Percentiles rank a stretch among this genome's conserved stretches.
Evolutionary conservation across 2,329 filamentous ascomycete species (phyloP).

Genomic region (Cordyceps fumosorosea): DNA sequence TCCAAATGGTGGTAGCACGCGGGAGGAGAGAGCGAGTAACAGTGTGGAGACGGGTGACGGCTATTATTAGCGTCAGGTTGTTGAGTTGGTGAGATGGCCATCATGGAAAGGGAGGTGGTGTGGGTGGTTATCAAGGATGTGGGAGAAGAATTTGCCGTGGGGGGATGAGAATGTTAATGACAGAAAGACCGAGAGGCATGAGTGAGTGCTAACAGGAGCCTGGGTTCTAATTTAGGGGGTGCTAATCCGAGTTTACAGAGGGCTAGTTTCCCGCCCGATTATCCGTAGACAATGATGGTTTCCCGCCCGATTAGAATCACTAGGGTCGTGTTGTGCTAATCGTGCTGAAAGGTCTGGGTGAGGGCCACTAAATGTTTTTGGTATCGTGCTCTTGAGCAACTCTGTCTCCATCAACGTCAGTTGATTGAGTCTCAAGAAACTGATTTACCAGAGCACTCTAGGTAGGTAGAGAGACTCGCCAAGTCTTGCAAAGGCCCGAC

Average conservation of each 20-base stretch:
- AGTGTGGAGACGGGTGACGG: background rate
- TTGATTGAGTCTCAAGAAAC: too few species aligned
- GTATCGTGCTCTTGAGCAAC: too few species aligned
- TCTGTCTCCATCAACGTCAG: too few species aligned
- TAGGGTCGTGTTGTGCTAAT: too few species aligned
- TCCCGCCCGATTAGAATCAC: too few species aligned
- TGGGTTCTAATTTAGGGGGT: background rate
- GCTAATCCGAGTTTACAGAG: background rate
- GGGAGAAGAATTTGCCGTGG: background rate
- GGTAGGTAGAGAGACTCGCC: too few species aligned
- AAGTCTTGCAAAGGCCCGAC: too few species aligned
- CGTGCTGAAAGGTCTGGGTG: background rate
- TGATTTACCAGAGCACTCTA: too few species aligned
- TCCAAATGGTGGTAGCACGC: background rate
- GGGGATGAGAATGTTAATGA: background rate
- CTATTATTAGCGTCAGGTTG: background rate
- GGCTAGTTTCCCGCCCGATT: background rate
- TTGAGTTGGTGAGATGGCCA: background rate
- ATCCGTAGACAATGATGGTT: too few species aligned
- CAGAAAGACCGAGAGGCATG: too few species aligned
- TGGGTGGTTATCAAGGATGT: background rate
- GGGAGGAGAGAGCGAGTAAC: background rate
- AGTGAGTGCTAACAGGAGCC: too few species aligned
- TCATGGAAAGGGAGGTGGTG: background rate
- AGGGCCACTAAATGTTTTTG: background rate